These are phyloP conservation scores for Arthonia radiata DNA, from an alignment of 495 filamentous ascomycete species.

Conservation along the genomic window DNA sequence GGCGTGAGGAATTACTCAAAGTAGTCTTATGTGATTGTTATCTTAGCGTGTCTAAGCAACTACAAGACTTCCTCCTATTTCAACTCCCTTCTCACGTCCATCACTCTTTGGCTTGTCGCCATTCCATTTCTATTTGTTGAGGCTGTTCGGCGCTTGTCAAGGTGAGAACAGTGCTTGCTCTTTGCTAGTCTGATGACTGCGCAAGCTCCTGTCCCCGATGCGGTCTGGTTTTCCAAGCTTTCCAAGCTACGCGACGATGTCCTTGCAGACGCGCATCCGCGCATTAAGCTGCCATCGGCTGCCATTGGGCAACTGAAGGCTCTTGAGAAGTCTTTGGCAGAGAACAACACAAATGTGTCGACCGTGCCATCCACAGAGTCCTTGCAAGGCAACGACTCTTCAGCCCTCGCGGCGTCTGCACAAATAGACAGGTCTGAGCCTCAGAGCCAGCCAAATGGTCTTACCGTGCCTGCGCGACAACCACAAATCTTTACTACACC, in stretches of 20 bases:
- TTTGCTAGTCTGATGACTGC: slow-evolving; percentile 3
- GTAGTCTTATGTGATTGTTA: no score
- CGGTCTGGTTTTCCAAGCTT: slow-evolving; percentile 38
- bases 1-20: no score
- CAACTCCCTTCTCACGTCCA: no score
- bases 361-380: slow-evolving; percentile 12
- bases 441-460: slow-evolving; percentile 5
- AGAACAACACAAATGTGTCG: no score
- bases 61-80: no score
- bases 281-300: slow-evolving; percentile 39
- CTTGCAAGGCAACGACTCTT: slow-evolving; percentile 7
- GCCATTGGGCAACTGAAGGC: slow-evolving; percentile 25
- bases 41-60: no score
- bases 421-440: slow-evolving; percentile 11
- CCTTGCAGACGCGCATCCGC: slow-evolving; percentile 46
- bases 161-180: slow-evolving; percentile 4
- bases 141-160: slow-evolving; percentile 7
- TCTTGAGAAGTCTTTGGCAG: no score
- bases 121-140: not conserved
- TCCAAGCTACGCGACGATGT: slow-evolving; percentile 52
- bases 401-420: slow-evolving; percentile 1
- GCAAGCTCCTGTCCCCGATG: slow-evolving; percentile 9
- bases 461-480: slow-evolving; percentile 5
- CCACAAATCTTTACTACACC: slow-evolving; percentile 1
- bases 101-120: slow-evolving; percentile 3